Percentiles rank a stretch among this genome's conserved stretches.
These are phyloP conservation scores for Tolypocladium nubicola DNA, from an alignment of 2,329 filamentous ascomycete species.

Conservation along the genomic window DNA sequence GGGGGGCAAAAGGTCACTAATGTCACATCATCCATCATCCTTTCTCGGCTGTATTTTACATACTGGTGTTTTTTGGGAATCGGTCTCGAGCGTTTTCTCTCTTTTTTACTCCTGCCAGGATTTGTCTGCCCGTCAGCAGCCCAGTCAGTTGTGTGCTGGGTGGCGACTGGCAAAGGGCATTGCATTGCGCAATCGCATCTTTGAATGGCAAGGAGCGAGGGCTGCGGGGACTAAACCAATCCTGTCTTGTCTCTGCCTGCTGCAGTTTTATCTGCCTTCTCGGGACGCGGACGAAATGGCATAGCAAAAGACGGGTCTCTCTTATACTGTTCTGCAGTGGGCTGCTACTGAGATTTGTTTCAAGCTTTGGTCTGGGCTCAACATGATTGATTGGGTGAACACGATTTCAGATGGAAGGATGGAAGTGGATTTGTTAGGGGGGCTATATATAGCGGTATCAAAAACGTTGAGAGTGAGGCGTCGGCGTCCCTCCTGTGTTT, in stretches of 20 bases:
- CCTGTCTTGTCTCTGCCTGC: not conserved
- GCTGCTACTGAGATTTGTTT: not conserved
- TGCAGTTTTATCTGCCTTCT: not conserved
- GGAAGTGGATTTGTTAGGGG: not conserved
- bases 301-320: not conserved
- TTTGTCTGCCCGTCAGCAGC: not conserved
- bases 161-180: not conserved
- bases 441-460: not conserved
- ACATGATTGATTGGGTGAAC: not conserved
- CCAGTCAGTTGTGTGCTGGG: not conserved
- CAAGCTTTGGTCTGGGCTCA: not conserved
- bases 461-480: not conserved
- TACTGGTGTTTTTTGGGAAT: constrained; percentile 6
- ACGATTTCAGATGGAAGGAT: not conserved
- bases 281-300: not conserved
- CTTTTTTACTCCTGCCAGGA: not conserved
- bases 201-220: not conserved
- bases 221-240: not conserved
- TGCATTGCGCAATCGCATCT: not conserved
- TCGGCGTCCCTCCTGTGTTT: not conserved
- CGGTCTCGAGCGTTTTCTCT: not conserved
- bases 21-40: not conserved
- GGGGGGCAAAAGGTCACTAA: not conserved
- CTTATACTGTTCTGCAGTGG: not conserved
- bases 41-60: constrained; percentile 10